Conservation (phyloP, 768 basidiomycete genomes). For the Termitomyces sp. region DNA sequence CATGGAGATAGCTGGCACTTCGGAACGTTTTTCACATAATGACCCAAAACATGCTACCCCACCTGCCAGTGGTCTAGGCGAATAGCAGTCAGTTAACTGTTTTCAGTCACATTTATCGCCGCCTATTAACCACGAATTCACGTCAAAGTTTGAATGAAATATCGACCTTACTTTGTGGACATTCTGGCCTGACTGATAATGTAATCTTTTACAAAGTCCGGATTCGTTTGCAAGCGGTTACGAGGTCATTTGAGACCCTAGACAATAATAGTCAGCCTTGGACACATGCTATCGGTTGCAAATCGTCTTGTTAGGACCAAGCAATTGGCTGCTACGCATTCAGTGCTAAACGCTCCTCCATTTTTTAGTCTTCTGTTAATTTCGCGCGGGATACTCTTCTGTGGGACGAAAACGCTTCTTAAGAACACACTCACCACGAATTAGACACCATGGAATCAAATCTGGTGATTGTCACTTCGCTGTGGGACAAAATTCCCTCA, state of each 20-base stretch:
- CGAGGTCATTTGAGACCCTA: background rate
- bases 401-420: background rate
- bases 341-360: background rate
- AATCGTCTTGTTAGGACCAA: background rate
- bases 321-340: background rate
- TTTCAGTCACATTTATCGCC: background rate
- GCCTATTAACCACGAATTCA: background rate
- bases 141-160: no score
- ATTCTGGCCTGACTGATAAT: no score
- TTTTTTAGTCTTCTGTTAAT: background rate
- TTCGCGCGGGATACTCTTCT: background rate
- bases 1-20: background rate
- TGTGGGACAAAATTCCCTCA: constrained; percentile 2
- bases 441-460: background rate
- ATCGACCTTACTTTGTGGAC: background rate
- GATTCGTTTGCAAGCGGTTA: background rate
- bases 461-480: background rate
- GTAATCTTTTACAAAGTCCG: background rate
- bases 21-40: background rate
- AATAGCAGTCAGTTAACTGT: background rate
- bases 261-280: background rate
- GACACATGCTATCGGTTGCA: background rate
- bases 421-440: background rate
- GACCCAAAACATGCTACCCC: background rate
- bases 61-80: background rate